A percentile compares a stretch with the other conserved stretches of the same genome.
Conservation (phyloP, 2,329 filamentous ascomycete genomes). For the Hymenoscyphus albidus region DNA sequence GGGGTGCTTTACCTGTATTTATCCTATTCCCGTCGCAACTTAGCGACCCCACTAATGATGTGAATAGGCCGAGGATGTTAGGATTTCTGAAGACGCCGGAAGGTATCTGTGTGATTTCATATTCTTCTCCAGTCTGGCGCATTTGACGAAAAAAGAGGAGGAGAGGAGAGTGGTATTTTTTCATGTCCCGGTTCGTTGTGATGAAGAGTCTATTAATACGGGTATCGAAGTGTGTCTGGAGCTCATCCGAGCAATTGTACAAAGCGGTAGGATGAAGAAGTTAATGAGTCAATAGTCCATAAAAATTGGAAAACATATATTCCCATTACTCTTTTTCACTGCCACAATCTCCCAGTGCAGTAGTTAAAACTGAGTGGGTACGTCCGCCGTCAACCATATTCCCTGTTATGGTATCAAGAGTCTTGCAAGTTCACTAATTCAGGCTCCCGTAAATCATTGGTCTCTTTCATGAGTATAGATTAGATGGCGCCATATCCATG, state of each 20-base stretch:
- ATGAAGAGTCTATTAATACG: slow-evolving; percentile 44
- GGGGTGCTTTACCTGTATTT: slow-evolving; percentile 45
- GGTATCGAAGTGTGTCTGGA: slow-evolving; percentile 52
- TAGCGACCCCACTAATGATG: not conserved
- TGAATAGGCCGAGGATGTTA: slow-evolving; percentile 43
- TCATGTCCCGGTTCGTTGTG: slow-evolving; percentile 63
- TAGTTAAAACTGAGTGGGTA: no score
- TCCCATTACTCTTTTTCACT: no score
- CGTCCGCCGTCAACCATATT: no score
- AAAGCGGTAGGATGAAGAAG: slow-evolving; percentile 35
- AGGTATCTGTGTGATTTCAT: slow-evolving; percentile 76
- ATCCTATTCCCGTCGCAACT: not conserved
- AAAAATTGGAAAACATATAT: not conserved
- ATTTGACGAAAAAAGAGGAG: slow-evolving; percentile 47
- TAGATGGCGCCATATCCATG: no score
- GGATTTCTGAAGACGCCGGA: slow-evolving; percentile 66
- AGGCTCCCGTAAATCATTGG: no score
- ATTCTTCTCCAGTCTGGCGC: slow-evolving; percentile 65
- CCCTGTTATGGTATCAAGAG: no score
- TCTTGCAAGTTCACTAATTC: no score
- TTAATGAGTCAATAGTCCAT: not conserved
- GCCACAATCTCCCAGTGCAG: no score
- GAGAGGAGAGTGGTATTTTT: slow-evolving; percentile 60
- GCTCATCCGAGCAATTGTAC: slow-evolving; percentile 54
- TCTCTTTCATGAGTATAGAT: no score